phyloP scores from a whole-genome alignment of 371 early-diverging fungal species.

The Mucor mucedo region DNA sequence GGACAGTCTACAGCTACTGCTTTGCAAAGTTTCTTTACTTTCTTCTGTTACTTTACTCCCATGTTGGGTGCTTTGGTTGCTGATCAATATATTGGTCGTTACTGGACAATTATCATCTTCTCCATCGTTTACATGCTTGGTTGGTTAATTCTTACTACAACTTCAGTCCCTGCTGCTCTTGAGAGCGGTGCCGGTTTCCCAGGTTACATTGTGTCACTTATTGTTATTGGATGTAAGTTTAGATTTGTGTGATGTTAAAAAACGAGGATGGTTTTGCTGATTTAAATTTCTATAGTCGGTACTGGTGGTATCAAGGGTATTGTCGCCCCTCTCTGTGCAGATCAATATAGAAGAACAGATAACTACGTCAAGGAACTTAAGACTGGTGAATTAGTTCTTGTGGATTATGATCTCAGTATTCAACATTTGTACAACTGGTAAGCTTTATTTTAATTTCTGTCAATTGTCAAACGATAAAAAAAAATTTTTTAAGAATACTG shows the following conservation, averaged over 20 bases:
- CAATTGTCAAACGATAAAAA: not conserved
- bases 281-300: constrained; percentile 56
- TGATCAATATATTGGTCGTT: constrained; percentile 82
- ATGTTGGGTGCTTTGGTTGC: constrained; percentile 80
- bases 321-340: constrained; percentile 48
- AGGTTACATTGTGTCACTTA: constrained; percentile 65
- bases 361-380: constrained; percentile 54
- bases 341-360: constrained; percentile 43
- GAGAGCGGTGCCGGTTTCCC: constrained; percentile 60
- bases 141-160: constrained; percentile 69
- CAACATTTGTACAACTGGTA: constrained; percentile 69
- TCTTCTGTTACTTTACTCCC: constrained; percentile 78
- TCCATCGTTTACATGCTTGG: constrained; percentile 63
- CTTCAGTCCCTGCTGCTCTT: constrained; percentile 56
- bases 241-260: not conserved
- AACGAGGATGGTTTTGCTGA: not conserved
- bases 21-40: constrained; percentile 73
- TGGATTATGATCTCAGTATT: constrained; percentile 66
- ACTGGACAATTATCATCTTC: constrained; percentile 75
- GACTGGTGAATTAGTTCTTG: constrained; percentile 57
- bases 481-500: not conserved
- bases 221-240: constrained; percentile 45
- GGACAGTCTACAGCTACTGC: constrained; percentile 67
- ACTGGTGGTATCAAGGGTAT: constrained; percentile 89
- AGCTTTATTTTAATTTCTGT: not conserved